Evolutionary conservation across 352 stramenopile genomes (phyloP).

Genomic region (Pythium plurisporium): DNA sequence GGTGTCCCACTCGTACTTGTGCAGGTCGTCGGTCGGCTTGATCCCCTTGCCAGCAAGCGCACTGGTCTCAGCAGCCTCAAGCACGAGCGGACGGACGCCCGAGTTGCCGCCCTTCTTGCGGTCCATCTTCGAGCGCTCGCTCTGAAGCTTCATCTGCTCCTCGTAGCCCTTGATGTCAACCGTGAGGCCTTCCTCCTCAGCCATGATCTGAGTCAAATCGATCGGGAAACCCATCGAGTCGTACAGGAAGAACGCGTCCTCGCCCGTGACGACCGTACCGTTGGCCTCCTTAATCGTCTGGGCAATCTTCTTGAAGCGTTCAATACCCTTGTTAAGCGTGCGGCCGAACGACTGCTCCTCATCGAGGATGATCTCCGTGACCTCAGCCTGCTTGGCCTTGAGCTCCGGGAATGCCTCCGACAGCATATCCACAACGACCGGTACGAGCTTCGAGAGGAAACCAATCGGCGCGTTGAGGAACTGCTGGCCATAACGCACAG

Average conservation of each 20-base stretch:
- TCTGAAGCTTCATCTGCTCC: constrained; percentile 91
- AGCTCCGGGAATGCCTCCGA: constrained; percentile 96
- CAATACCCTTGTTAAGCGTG: constrained; percentile 94
- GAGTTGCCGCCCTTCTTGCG: constrained; percentile 86
- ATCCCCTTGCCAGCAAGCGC: constrained; percentile 83
- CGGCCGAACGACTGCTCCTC: constrained; percentile 95
- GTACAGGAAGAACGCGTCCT: constrained; percentile 98
- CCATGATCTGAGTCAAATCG: constrained; percentile 98
- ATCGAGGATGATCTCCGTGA: constrained; percentile 95
- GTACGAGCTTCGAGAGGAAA: constrained; percentile 93
- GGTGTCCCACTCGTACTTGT: constrained; percentile 94
- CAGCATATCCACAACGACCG: constrained; percentile 92
- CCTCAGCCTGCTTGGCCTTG: constrained; percentile 81
- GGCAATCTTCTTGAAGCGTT: constrained; percentile 88
- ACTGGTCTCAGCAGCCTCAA: constrained; percentile 94
- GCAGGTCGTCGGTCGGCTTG: constrained; percentile 86
- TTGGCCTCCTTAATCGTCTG: constrained; percentile 61
- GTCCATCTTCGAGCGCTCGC: constrained; percentile 77
- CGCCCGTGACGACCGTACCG: constrained; percentile 82
- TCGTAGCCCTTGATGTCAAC: constrained; percentile 94
- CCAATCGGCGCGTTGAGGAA: constrained; percentile 93
- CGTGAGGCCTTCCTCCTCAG: constrained; percentile 92
- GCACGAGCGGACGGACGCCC: constrained; percentile 77
- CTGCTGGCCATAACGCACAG: constrained; percentile 97
- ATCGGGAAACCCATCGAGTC: constrained; percentile 99